Percentiles rank a stretch among this genome's conserved stretches.
These are phyloP conservation scores for Ophiosphaerella herpotricha DNA, from an alignment of 2,329 filamentous ascomycete species.

Conservation along the genomic window DNA sequence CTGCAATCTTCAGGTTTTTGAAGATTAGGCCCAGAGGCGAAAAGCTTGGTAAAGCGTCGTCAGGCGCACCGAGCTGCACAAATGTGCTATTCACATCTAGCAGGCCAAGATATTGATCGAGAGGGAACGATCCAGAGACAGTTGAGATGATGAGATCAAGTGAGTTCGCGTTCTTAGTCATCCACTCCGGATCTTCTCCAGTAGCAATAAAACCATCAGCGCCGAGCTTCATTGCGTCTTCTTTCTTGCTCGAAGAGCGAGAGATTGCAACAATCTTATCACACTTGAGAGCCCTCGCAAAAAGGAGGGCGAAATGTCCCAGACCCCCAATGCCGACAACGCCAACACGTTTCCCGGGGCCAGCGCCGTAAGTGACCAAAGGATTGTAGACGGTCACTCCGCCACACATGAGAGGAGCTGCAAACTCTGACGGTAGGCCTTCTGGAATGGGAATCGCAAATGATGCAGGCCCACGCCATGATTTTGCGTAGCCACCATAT, in stretches of 20 bases:
- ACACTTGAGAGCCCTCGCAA: constrained; percentile 70
- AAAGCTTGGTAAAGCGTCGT: constrained; percentile 57
- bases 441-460: constrained; percentile 76
- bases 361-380: constrained; percentile 73
- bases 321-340: constrained; percentile 75
- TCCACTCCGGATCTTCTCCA: constrained; percentile 63
- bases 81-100: constrained; percentile 64
- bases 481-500: constrained; percentile 66
- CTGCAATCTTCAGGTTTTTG: constrained; percentile 64
- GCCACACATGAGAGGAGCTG: constrained; percentile 81
- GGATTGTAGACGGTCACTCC: constrained; percentile 81
- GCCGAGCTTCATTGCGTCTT: constrained; percentile 63
- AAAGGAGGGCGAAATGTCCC: constrained; percentile 74
- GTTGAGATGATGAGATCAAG: constrained; percentile 66
- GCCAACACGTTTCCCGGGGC: constrained; percentile 77
- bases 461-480: constrained; percentile 75
- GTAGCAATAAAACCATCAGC: constrained; percentile 67
- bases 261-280: constrained; percentile 69
- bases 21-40: constrained; percentile 59
- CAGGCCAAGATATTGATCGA: constrained; percentile 64
- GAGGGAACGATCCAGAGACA: constrained; percentile 60
- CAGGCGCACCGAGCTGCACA: constrained; percentile 70
- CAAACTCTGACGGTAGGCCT: constrained; percentile 62
- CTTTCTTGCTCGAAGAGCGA: constrained; percentile 64
- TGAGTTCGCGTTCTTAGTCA: constrained; percentile 55